A percentile compares a stretch with the other conserved stretches of the same genome.
Conservation (phyloP, 2,329 filamentous ascomycete genomes). For the Pyrenophora graminea region DNA sequence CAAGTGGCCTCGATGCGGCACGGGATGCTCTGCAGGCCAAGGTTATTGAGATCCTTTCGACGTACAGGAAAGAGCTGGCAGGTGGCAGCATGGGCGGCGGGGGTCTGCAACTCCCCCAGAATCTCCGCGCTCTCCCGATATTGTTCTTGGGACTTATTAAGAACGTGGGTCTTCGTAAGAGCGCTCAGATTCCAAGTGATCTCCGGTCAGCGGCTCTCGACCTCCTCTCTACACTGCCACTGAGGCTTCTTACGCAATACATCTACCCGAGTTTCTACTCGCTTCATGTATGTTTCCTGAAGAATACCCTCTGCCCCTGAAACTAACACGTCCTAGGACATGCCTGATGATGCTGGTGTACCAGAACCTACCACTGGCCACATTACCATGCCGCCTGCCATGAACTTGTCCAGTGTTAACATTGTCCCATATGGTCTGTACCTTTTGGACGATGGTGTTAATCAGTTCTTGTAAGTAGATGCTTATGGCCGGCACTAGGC, state of each 20-base stretch:
- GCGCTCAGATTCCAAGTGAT: conserved; percentile 56
- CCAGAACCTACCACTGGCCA: conserved; percentile 85
- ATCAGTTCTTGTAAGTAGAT: conserved; percentile 72
- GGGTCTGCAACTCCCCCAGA: conserved; percentile 90
- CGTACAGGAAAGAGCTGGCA: conserved; percentile 94
- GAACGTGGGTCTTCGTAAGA: conserved; percentile 66
- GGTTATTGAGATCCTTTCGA: conserved; percentile 87
- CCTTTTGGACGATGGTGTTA: conserved; percentile 95
- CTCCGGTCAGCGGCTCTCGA: conserved; percentile 91
- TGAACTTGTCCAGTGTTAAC: conserved; percentile 86
- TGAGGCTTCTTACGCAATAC: conserved; percentile 89
- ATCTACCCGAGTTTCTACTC: conserved; percentile 60
- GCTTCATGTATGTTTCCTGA: conserved; percentile 28
- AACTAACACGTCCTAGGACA: conserved; percentile 79
- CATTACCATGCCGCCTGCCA: conserved; percentile 80
- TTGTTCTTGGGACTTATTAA: conserved; percentile 95
- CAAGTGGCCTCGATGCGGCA: conserved; percentile 85
- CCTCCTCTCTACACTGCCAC: conserved; percentile 87
- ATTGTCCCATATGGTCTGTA: conserved; percentile 91
- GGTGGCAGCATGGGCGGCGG: conserved; percentile 93
- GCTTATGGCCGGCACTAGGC: neutral
- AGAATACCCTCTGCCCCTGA: neutral
- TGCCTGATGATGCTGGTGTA: conserved; percentile 90
- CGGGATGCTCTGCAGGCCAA: conserved; percentile 90
- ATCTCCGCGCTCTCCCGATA: conserved; percentile 83